phyloP scores from a whole-genome alignment of 352 stramenopile genomes.

The Phytophthora constricta region DNA sequence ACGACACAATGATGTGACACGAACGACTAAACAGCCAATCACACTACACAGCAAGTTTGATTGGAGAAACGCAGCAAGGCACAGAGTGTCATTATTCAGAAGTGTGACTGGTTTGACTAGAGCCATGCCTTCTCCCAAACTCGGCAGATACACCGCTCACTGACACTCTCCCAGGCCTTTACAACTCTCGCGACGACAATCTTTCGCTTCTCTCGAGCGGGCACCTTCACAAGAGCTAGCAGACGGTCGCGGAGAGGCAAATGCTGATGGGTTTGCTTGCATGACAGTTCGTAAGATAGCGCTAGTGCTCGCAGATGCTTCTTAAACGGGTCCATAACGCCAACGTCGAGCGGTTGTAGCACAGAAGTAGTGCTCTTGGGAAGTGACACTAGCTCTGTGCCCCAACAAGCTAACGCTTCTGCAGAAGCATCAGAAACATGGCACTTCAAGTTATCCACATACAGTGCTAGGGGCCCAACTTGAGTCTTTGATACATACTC shows the following conservation, averaged over 20 bases:
- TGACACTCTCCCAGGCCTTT: constrained; percentile 18
- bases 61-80: neutral
- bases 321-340: constrained; percentile 39
- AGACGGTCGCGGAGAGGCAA: constrained; percentile 20
- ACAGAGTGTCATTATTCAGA: neutral
- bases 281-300: constrained; percentile 13
- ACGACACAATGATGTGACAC: constrained; percentile 7
- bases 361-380: constrained; percentile 32
- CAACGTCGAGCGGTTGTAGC: constrained; percentile 32
- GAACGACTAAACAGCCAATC: neutral
- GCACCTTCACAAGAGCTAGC: constrained; percentile 8
- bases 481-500: constrained; percentile 7
- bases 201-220: constrained; percentile 14
- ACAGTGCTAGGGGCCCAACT: constrained; percentile 10
- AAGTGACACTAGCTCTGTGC: constrained; percentile 27
- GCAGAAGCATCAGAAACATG: constrained; percentile 25
- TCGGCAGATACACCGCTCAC: constrained; percentile 8
- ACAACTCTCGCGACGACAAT: constrained; percentile 18
- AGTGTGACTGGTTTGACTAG: neutral
- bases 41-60: neutral
- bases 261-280: neutral
- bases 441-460: constrained; percentile 41
- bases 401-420: constrained; percentile 18
- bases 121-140: constrained; percentile 26
- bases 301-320: constrained; percentile 14